Evolutionary conservation across 345 rosid species (phyloP), one percentile per base, ranked within the genome.

Genomic region (Psidium friedrichsthalianum): DNA sequence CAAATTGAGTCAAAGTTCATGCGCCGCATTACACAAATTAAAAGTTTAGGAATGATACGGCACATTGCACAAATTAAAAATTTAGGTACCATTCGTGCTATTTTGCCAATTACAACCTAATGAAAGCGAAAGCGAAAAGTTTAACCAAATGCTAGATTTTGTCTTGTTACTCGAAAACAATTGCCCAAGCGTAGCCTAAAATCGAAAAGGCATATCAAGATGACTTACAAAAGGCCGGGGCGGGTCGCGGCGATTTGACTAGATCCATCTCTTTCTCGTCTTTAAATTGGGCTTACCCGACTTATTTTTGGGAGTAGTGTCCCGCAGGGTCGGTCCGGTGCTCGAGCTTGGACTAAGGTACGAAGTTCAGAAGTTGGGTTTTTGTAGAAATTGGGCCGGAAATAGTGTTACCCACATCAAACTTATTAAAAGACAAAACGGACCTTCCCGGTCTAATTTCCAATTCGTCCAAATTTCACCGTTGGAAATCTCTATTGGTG

Each of bases 51-150:
- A 0, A 47, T 47, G 9, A 47, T 47, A 47, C 8, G 8, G 9
- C 7, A 11, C 64, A 5, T 57, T 57, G n/a, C n/a, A 11, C 8
- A 57, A 57, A 58, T 58, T 58, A n/a, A n/a, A 58, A 58, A 3
- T 58, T 58, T 3, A 58, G 0, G 1, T 0, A n/a, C 16, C 69
- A 58, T 11, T 58, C n/a, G 6, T 11, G 6, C 32, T n/a, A 58
- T n/a, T 58, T 0, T 58, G 27, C 32, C 0, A 6, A 64, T 32
- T 1, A 16, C 6, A 32, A 20, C 18, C 11, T 7, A 29, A 64
- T 16, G 16, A 4, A 64, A 32, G 22, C 32, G 22, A 3, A 64
- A 32, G 12, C 8, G 32, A 27, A 27, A 27, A 18, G 27, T 61
- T 32, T 16, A 64, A 15, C 76, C 76, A 29, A 64, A 36, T 61